Base-by-base conservation (phyloP, 306 rosid genomes). In the Vicia villosa region DNA sequence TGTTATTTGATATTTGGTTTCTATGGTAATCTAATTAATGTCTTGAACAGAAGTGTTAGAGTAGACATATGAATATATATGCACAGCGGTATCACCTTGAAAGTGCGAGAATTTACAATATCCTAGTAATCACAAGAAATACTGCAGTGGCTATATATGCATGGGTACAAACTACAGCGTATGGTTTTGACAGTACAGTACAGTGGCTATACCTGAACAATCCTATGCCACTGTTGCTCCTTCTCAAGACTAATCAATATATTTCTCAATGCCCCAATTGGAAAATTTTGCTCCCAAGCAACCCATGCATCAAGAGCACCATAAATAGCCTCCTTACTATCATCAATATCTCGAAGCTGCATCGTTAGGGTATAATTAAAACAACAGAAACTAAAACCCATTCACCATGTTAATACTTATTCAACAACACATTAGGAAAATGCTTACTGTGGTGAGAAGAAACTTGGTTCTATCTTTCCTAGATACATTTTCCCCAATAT, bases 231-330 rank as follows among this genome's bases (percentile, higher is more conserved):
- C 46, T 90, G 90, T 20, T 90, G 86, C 55, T 90, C 90, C 89
- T 85, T 87, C 83, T 94, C 94, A 63, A 94, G 97, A 66, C 50
- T 45, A 78, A 30, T 54, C 82, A 94, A 77, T 8, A 80, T 86
- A 63, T 41, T 58, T 75, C 81, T 90, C 47, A 94, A 74, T 57
- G 92, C 77, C 17, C 74, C 87, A 19, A 88, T 85, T 19, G 97
- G 98, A 43, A 90, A 94, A 22, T 74, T 81, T 50, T 85, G 83
- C 77, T 90, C 98, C 97, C 97, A 90, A 19, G 97, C 96, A 83
- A 84, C 94, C 96, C 91, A 94, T 55, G 94, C 90, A 85, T 94
- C 94, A 74, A 94, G 90, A 41, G 98, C 82, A 63, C 97, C 88
- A 74, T 88, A 94, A 80, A 90, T 73, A 61, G 87, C 86, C 67